phyloP scores from a whole-genome alignment of 2,329 filamentous ascomycete species.

The Chrysosphaeria jannelii region DNA sequence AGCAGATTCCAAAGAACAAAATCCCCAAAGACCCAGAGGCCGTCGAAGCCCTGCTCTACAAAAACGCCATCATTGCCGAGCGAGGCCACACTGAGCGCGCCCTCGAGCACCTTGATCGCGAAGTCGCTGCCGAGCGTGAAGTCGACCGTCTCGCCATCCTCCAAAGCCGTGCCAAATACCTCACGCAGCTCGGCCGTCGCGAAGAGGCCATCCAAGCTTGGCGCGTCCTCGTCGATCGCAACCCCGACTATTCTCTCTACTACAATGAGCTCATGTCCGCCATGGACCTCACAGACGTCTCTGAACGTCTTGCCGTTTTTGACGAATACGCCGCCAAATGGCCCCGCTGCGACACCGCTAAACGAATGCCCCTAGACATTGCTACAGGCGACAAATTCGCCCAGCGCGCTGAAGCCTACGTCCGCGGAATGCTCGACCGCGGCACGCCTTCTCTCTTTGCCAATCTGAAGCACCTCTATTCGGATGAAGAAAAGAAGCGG shows the following conservation, averaged over 20 bases:
- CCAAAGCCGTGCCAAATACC: conserved; percentile 63
- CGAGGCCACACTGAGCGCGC: conserved; percentile 57
- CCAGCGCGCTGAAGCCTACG: conserved; percentile 45
- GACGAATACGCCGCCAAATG: conserved; percentile 55
- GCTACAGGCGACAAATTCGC: conserved; percentile 55
- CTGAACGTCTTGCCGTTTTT: conserved; percentile 41
- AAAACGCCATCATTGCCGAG: conserved; percentile 82
- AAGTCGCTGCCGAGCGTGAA: conserved; percentile 42
- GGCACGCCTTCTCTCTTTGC: conserved; percentile 90
- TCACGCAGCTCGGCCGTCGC: conserved; percentile 44
- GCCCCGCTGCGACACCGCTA: conserved; percentile 57
- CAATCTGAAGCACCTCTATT: conserved; percentile 83
- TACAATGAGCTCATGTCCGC: conserved; percentile 48
- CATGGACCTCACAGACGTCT: conserved; percentile 17
- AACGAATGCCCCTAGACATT: conserved; percentile 71
- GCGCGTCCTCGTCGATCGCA: conserved; percentile 51
- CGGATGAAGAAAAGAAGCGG: conserved; percentile 46
- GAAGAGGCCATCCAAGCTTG: conserved; percentile 64
- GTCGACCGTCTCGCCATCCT: conserved; percentile 62
- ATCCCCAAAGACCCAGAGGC: conserved; percentile 75
- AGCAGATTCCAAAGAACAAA: conserved; percentile 43
- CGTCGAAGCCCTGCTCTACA: conserved; percentile 81
- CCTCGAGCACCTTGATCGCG: conserved; percentile 51
- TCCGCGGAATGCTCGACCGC: conserved; percentile 63
- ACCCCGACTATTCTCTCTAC: conserved; percentile 64